Percentiles rank a stretch among this genome's conserved stretches.
phyloP scores from a whole-genome alignment of 768 basidiomycete genomes.

The Termitomyces sp. region DNA sequence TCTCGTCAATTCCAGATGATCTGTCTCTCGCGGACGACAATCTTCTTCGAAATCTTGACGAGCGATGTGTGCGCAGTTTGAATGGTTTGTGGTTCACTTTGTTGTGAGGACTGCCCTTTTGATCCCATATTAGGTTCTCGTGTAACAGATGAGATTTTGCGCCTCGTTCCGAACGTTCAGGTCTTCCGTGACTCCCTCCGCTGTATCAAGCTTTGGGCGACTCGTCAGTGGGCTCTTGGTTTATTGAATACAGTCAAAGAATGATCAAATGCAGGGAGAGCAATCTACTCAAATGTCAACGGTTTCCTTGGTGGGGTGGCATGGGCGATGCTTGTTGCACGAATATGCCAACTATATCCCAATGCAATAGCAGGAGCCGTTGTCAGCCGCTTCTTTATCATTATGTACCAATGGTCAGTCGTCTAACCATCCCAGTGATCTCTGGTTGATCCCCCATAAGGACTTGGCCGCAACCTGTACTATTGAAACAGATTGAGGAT shows the following conservation, averaged over 20 bases:
- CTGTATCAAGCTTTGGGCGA: conserved; percentile 98
- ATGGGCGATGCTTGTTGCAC: conserved; percentile 98
- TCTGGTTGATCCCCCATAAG: conserved; percentile 32
- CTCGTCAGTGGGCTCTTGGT: conserved; percentile 50
- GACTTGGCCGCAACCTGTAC: conserved; percentile 98
- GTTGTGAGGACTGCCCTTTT: background rate
- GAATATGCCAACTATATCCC: conserved; percentile 98
- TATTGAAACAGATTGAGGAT: conserved; percentile 94
- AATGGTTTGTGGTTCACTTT: conserved; percentile 49
- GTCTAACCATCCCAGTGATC: background rate
- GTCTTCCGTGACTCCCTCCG: conserved; percentile 93
- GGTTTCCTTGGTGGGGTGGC: conserved; percentile 98
- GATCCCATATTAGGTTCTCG: conserved; percentile 63
- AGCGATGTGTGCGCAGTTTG: conserved; percentile 91
- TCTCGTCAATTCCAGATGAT: conserved; percentile 89
- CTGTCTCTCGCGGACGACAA: conserved; percentile 88
- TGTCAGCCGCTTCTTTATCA: conserved; percentile 96
- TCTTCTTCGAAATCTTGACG: conserved; percentile 87
- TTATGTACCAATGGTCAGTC: conserved; percentile 92
- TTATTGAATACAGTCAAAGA: background rate
- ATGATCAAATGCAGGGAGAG: conserved; percentile 55
- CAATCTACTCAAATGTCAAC: conserved; percentile 97
- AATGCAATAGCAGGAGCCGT: conserved; percentile 92
- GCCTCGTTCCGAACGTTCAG: conserved; percentile 88
- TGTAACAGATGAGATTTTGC: conserved; percentile 92